A percentile compares a stretch with the other conserved stretches of the same genome.
Conservation (phyloP, 352 stramenopile genomes). For the Phytophthora aleatoria region DNA sequence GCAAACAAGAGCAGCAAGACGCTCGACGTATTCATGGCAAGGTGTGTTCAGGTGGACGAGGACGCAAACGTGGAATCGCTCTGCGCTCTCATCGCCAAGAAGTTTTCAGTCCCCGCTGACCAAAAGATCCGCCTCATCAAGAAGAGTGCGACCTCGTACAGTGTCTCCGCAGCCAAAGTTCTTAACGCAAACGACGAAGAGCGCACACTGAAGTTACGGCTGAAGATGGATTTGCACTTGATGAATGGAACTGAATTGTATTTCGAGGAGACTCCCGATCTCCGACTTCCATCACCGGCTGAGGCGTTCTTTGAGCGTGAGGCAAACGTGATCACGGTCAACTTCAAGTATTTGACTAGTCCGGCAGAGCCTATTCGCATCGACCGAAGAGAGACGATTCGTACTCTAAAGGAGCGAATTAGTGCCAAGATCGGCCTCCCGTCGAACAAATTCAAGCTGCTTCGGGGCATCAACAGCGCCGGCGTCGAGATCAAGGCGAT, state of each 20-base stretch:
- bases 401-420: conserved; percentile 64
- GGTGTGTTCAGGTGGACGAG: conserved; percentile 71
- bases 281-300: conserved; percentile 51
- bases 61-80: conserved; percentile 60
- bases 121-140: conserved; percentile 67
- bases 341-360: conserved; percentile 61
- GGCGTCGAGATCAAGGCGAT: conserved; percentile 84
- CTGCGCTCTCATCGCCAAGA: conserved; percentile 48
- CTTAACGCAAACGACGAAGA: conserved; percentile 59
- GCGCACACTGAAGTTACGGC: conserved; percentile 41
- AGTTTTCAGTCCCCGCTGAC: conserved; percentile 50
- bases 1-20: conserved; percentile 12
- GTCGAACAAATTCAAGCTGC: conserved; percentile 71
- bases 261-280: conserved; percentile 67
- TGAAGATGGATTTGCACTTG: conserved; percentile 72
- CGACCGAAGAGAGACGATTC: conserved; percentile 73
- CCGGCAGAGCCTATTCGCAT: conserved; percentile 63
- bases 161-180: conserved; percentile 63
- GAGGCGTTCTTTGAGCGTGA: conserved; percentile 76
- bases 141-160: conserved; percentile 73
- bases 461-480: conserved; percentile 70
- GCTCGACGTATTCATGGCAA: conserved; percentile 36
- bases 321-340: conserved; percentile 82
- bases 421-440: conserved; percentile 47
- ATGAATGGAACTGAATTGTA: conserved; percentile 75